phyloP scores from a whole-genome alignment of 1,284 basidiomycete genomes.

The Puccinia coronata region DNA sequence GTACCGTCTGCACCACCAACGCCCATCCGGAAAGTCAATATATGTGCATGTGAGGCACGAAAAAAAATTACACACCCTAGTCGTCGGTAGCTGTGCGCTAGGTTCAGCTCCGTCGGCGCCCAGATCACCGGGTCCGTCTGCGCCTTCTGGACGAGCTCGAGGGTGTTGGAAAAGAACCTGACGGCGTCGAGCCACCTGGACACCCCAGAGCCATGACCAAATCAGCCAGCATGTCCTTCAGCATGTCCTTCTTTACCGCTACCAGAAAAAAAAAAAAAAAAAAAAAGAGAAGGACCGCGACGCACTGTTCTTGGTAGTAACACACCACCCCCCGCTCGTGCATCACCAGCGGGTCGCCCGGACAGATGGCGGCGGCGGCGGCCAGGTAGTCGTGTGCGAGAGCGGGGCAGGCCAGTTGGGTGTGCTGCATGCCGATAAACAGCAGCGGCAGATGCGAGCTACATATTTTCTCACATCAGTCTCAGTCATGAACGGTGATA shows the following conservation, averaged over 20 bases:
- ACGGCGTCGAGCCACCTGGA: slow-evolving; percentile 71
- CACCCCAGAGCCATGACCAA: background rate
- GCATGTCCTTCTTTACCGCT: too few species aligned
- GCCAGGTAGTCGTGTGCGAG: slow-evolving; percentile 84
- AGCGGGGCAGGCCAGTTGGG: slow-evolving; percentile 77
- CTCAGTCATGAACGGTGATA: background rate
- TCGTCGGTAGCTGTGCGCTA: slow-evolving; percentile 81
- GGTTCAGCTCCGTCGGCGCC: slow-evolving; percentile 83
- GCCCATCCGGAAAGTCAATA: background rate
- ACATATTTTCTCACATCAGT: slow-evolving; percentile 49
- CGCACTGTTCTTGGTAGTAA: slow-evolving; percentile 79
- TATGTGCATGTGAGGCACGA: background rate
- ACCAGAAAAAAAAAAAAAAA: background rate
- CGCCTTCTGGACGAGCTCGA: slow-evolving; percentile 73
- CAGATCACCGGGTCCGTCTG: slow-evolving; percentile 81
- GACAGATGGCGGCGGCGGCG: slow-evolving; percentile 76
- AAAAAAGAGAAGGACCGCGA: slow-evolving; percentile 52
- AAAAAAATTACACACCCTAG: slow-evolving; percentile 64
- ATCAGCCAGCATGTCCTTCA: too few species aligned
- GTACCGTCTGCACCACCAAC: slow-evolving; percentile 64
- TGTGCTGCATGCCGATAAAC: slow-evolving; percentile 98
- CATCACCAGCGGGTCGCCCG: slow-evolving; percentile 79
- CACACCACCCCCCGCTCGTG: slow-evolving; percentile 94
- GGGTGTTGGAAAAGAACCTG: slow-evolving; percentile 70
- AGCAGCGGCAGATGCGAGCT: slow-evolving; percentile 89